These are phyloP conservation scores for Lodderomyces margitis DNA, from an alignment of 1,139 yeast species.

Conservation along the genomic window DNA sequence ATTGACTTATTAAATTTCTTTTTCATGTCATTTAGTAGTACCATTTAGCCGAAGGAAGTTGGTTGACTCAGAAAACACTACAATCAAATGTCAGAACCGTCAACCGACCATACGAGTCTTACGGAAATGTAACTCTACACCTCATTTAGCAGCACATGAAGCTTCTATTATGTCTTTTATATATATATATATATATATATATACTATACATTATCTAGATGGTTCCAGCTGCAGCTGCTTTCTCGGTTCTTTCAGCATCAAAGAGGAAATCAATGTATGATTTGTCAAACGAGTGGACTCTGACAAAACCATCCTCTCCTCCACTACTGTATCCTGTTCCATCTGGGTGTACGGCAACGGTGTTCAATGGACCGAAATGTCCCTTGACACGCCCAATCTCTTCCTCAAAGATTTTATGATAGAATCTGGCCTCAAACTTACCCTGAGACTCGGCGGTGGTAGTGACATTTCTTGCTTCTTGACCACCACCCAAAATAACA, in stretches of 20 bases:
- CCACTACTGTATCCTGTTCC: constrained; percentile 95
- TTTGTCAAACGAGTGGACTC: constrained; percentile 92
- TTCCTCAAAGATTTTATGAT: constrained; percentile 91
- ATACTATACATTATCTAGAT: constrained; percentile 9
- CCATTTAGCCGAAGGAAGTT: too few relatives aligned
- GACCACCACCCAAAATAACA: constrained; percentile 97
- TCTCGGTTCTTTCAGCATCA: constrained; percentile 84
- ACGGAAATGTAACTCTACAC: neutral
- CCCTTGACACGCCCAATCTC: constrained; percentile 97
- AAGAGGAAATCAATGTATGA: constrained; percentile 88
- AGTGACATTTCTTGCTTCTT: constrained; percentile 97
- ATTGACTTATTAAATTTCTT: too few relatives aligned
- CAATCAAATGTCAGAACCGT: too few relatives aligned
- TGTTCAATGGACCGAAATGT: constrained; percentile 97
- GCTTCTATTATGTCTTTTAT: neutral
- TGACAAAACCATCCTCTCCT: constrained; percentile 96
- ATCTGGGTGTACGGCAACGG: constrained; percentile 90
- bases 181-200: neutral
- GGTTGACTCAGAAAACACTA: too few relatives aligned
- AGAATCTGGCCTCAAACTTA: constrained; percentile 94
- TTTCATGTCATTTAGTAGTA: too few relatives aligned
- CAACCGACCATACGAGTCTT: too few relatives aligned
- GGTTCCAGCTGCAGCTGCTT: constrained; percentile 39
- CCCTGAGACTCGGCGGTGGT: constrained; percentile 94
- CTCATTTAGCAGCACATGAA: neutral